Base-by-base conservation (phyloP, 139 green algal genomes). In the Monoraphidium neglectum region DNA sequence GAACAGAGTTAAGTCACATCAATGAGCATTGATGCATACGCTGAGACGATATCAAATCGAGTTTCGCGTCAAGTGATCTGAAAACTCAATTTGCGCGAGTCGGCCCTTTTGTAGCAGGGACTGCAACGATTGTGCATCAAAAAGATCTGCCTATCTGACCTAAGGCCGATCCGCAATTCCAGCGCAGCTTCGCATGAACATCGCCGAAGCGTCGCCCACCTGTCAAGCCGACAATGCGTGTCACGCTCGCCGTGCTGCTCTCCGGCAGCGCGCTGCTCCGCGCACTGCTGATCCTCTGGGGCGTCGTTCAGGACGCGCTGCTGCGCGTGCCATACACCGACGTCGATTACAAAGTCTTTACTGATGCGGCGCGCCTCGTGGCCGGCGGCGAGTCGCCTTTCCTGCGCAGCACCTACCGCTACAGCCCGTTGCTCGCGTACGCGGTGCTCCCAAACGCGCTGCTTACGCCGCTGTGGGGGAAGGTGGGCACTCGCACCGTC, bases 391-490 rank as follows among this genome's bases (percentile, higher is more conserved):
- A 60, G 35, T 92, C 88, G 15, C 88, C 91, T 2, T 95, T 84
- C 67, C 36, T 82, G 6, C 80, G 83, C 54, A 62, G 37, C 66
- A 95, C 87, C 2, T 96, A 95, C 70, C 81, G 95, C 8, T 99
- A 99, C 86, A 92, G 86, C 26, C 95, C 95, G 0, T 78, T 99
- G n/a, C 80, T 99, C 4, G 95, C 95, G 0, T 90, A 76, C 38
- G 46, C 94, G 12, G 49, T 98, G 36, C 30, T 96, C 35, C 93
- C 93, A 21, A 99, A 98, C 70, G 71, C 95, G 0, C 74, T 80
- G 38, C n/a, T 95, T 33, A 76, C 87, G 70, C 75, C 59, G 0
- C n/a, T 70, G 5, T 97, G 75, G 71, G 95, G 94, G 49, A 99
- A 99, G 89, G 78, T 95, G 54, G 38, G 70, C 36, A 62, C 23